Conservation (phyloP, 1,284 basidiomycete genomes). For the Irpex sp. region DNA sequence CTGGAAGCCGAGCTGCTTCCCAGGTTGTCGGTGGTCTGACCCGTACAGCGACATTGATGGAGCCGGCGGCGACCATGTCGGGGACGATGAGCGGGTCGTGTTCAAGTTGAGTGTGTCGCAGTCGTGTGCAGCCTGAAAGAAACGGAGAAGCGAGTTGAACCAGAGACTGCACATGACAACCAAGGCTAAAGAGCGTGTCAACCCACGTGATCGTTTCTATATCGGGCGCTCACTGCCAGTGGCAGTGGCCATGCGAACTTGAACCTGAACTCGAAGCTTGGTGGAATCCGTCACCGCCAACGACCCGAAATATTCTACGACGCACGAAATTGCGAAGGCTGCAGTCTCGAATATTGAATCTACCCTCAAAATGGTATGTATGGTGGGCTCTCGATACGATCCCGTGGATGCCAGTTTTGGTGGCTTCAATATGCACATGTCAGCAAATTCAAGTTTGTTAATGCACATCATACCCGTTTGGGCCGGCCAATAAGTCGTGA, state of each 20-base stretch:
- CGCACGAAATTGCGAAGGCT: too few species aligned
- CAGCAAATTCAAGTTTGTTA: too few species aligned
- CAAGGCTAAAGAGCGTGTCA: neutral
- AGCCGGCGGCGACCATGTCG: conserved; percentile 74
- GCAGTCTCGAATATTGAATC: too few species aligned
- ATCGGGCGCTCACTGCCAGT: neutral
- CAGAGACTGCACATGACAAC: conserved; percentile 3
- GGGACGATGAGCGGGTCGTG: neutral
- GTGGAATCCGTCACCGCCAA: too few species aligned
- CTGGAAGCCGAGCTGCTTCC: conserved; percentile 78
- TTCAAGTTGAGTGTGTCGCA: neutral
- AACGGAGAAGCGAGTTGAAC: conserved; percentile 3
- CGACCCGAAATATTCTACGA: too few species aligned
- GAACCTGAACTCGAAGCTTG: neutral
- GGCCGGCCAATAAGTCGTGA: too few species aligned
- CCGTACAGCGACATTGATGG: conserved; percentile 87
- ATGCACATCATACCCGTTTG: too few species aligned
- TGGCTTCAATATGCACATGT: too few species aligned
- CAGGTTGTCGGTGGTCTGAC: conserved; percentile 82
- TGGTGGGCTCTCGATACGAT: too few species aligned
- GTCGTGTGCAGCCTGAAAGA: conserved; percentile 2
- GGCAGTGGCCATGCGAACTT: neutral
- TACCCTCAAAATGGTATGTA: too few species aligned
- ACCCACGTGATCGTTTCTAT: conserved; percentile 4
- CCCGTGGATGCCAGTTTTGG: too few species aligned